Base-by-base conservation (phyloP, 805 yeast genomes). In the Metschnikowia colocasiae region DNA sequence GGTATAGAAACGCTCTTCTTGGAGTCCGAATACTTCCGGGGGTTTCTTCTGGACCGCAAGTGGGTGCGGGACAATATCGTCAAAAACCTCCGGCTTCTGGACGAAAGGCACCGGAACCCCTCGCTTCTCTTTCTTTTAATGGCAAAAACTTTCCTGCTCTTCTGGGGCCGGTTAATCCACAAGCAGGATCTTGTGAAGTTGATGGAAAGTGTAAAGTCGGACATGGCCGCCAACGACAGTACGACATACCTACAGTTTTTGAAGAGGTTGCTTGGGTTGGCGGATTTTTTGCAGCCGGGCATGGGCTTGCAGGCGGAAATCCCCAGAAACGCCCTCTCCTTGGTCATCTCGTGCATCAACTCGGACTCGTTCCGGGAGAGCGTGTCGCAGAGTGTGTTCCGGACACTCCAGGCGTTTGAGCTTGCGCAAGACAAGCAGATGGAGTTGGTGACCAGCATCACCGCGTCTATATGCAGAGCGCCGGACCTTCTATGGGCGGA, bases 51-150 rank as follows among this genome's bases (percentile, higher is more conserved):
- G 33, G 42, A 39, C 26, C 42, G 26, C 3, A 30, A 20, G 10
- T 39, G 42, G 42, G 33, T 39, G 4, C 42, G 34, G 8, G 25
- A 39, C 18, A 39, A 39, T 9, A 39, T 39, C 34, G 19, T 20
- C 2, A n/a, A 20, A 30, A 27, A 22, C 25, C 33, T 39, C 19
- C 33, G 25, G 13, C 18, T 29, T 8, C 29, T 30, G 26, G n/a
- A 19, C n/a, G 25, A 20, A 4, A n/a, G 13, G 10, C 13, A 13
- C 12, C 34, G 13, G 19, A 6, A 10, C 3, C 6, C 29, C 3
- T 26, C 29, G 20, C 29, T 39, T 29, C 42, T 19, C 16, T 39
- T 39, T 29, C 19, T 39, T 9, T n/a, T 39, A 29, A 9, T 16
- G 19, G 23, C 42, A 1, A 19, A 15, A 22, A 30, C 29, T 3